These are phyloP conservation scores for Petunia secreta DNA, from an alignment of 257 asterid species.

Conservation along the genomic window DNA sequence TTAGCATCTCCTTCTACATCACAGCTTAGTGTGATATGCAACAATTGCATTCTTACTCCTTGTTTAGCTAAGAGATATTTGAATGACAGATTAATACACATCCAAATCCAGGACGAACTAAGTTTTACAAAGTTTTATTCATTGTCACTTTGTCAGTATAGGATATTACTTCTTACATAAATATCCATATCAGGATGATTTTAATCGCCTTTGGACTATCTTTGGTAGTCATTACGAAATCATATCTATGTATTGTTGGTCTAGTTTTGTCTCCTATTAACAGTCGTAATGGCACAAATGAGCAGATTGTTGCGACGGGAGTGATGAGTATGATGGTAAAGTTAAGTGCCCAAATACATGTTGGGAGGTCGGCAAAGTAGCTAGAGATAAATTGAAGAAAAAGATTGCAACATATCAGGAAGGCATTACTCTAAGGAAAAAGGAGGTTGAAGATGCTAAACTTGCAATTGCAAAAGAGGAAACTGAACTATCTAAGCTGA, in stretches of 20 bases:
- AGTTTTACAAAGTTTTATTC: background rate
- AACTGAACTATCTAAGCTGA: constrained; percentile 73
- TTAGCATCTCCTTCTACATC: constrained; percentile 5
- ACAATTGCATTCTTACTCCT: background rate
- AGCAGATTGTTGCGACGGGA: constrained; percentile 98
- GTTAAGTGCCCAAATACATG: constrained; percentile 80
- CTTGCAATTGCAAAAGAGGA: constrained; percentile 69
- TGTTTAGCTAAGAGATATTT: background rate
- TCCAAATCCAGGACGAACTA: background rate
- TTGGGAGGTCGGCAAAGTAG: constrained; percentile 96
- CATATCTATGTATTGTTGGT: constrained; percentile 7
- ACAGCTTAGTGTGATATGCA: background rate
- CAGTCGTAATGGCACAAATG: constrained; percentile 30
- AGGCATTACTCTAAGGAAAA: constrained; percentile 70
- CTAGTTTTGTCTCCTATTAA: constrained; percentile 5
- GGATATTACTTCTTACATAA: constrained; percentile 1
- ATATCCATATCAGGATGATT: background rate
- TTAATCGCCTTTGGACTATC: constrained; percentile 12
- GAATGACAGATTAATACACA: background rate
- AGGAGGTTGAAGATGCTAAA: constrained; percentile 73
- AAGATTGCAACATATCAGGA: constrained; percentile 72
- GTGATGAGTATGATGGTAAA: constrained; percentile 92
- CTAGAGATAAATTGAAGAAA: constrained; percentile 83
- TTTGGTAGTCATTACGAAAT: background rate
- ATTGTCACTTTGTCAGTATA: constrained; percentile 8